phyloP scores from a whole-genome alignment of 73 alveolate genomes.

The Paramecium tetraurelia region DNA sequence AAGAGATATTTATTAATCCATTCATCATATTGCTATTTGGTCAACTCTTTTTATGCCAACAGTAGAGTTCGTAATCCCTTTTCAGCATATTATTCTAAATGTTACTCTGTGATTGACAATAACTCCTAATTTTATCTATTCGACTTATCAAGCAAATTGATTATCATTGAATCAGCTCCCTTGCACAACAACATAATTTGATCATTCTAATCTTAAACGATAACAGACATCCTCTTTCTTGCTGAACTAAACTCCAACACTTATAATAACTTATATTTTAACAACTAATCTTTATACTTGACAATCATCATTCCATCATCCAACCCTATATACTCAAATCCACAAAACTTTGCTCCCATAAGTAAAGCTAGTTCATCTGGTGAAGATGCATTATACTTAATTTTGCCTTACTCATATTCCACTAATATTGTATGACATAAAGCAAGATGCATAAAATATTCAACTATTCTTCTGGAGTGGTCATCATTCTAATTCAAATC shows the following conservation, averaged over 20 bases:
- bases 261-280: constrained; percentile 71
- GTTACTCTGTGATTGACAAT: not conserved
- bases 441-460: constrained; percentile 70
- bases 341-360: constrained; percentile 76
- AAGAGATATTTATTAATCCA: constrained; percentile 70
- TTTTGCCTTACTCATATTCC: constrained; percentile 64
- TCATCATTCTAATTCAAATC: not conserved
- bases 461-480: constrained; percentile 35
- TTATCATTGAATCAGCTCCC: constrained; percentile 96
- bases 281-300: constrained; percentile 63
- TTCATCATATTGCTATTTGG: constrained; percentile 69
- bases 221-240: constrained; percentile 89
- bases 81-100: constrained; percentile 55
- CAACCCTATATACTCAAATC: constrained; percentile 63
- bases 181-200: constrained; percentile 70
- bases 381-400: constrained; percentile 77
- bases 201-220: constrained; percentile 73
- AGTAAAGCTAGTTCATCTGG: constrained; percentile 94
- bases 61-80: constrained; percentile 78
- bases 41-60: constrained; percentile 71
- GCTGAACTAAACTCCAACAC: constrained; percentile 80
- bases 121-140: not conserved
- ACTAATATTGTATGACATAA: constrained; percentile 86
- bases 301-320: constrained; percentile 54
- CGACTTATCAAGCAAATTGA: constrained; percentile 59